Conservation (phyloP, 495 filamentous ascomycete species). For the Penicillium goetzii region DNA sequence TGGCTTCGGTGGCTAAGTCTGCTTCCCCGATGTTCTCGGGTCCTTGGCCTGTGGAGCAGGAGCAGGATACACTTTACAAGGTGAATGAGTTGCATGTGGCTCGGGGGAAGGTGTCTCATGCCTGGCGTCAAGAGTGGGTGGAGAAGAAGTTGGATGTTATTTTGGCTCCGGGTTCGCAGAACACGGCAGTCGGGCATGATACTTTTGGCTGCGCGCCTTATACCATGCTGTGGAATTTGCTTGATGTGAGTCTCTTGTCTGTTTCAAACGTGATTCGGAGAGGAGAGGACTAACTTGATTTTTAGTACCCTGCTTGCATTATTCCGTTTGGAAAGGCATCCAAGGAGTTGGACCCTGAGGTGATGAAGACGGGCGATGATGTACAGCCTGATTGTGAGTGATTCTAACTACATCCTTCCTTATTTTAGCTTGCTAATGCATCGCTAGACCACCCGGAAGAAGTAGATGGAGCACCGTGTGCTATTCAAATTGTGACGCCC, state of each 20-base stretch:
- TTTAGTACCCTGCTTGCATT: slow-evolving; percentile 41
- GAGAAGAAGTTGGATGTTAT: slow-evolving; percentile 48
- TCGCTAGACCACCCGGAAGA: slow-evolving; percentile 37
- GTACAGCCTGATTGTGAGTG: slow-evolving; percentile 44
- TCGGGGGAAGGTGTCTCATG: slow-evolving; percentile 15
- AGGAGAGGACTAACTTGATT: neutral
- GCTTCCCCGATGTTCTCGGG: slow-evolving; percentile 28
- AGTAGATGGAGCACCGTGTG: slow-evolving; percentile 44
- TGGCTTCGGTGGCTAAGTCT: slow-evolving; percentile 23
- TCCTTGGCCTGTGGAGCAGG: slow-evolving; percentile 33
- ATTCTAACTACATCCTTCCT: neutral
- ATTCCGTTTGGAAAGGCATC: slow-evolving; percentile 40
- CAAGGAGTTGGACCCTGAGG: slow-evolving; percentile 41
- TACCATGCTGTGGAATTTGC: slow-evolving; percentile 53
- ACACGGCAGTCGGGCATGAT: slow-evolving; percentile 52
- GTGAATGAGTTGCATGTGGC: slow-evolving; percentile 29
- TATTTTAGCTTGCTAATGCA: slow-evolving; percentile 7
- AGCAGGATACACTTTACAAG: slow-evolving; percentile 23
- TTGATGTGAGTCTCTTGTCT: slow-evolving; percentile 47
- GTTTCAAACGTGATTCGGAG: neutral
- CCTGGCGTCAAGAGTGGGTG: slow-evolving; percentile 33
- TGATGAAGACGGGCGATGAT: slow-evolving; percentile 27
- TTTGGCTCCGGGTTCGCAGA: slow-evolving; percentile 50
- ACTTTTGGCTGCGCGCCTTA: slow-evolving; percentile 51
- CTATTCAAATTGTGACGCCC: slow-evolving; percentile 44